These are phyloP conservation scores for Cladosporium colombiae DNA, from an alignment of 2,329 filamentous ascomycete genomes.

Conservation along the genomic window DNA sequence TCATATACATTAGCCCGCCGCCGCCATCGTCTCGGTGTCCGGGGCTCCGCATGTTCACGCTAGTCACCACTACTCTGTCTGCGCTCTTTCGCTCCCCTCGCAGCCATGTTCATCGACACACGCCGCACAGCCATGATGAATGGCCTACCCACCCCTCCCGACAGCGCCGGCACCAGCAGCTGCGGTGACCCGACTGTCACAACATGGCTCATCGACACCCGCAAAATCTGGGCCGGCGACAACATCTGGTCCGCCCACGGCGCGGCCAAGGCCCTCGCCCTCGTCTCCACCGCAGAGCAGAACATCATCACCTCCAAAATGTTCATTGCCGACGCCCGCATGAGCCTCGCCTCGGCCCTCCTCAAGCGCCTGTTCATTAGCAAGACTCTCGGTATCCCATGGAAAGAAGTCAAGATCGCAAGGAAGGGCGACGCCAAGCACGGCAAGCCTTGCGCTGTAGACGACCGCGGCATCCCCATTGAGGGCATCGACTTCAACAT, in stretches of 20 bases:
- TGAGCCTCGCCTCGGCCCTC: constrained; percentile 70
- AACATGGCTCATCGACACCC: constrained; percentile 54
- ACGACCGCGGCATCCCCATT: constrained; percentile 41
- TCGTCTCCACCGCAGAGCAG: constrained; percentile 56
- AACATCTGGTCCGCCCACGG: constrained; percentile 45
- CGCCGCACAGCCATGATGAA: constrained; percentile 1
- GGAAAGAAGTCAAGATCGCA: constrained; percentile 59
- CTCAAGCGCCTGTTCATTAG: constrained; percentile 72
- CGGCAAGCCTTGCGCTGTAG: constrained; percentile 54
- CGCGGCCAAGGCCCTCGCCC: constrained; percentile 44
- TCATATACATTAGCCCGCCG: neutral
- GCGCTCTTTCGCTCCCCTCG: neutral
- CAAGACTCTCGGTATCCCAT: constrained; percentile 59
- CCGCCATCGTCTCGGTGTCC: neutral
- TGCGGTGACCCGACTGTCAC: constrained; percentile 32
- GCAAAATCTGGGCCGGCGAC: constrained; percentile 48
- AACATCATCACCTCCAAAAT: constrained; percentile 57
- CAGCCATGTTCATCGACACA: constrained; percentile 18
- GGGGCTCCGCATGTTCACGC: constrained; percentile 10
- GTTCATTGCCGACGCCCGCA: constrained; percentile 64
- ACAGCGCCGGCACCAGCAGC: constrained; percentile 15
- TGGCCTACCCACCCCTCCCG: constrained; percentile 19
- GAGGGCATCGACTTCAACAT: constrained; percentile 69
- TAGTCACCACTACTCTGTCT: neutral
- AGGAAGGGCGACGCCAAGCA: constrained; percentile 55